Conservation (phyloP, 495 filamentous ascomycete genomes). For the Staphylotrichum longicolle region DNA sequence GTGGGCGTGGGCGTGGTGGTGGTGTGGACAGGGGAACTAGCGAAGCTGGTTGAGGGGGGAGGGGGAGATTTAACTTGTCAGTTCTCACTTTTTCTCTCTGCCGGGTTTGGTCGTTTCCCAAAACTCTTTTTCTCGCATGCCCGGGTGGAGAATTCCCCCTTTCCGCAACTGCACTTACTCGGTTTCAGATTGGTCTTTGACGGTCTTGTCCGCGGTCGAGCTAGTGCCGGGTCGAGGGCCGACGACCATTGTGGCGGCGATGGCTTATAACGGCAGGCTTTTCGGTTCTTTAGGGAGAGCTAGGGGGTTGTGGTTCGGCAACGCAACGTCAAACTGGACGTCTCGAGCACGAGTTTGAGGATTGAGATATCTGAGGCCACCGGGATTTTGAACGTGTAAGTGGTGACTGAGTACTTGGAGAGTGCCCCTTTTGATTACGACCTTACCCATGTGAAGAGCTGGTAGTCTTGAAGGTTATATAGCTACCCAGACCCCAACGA, state of each 20-base stretch:
- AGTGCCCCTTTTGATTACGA: background rate
- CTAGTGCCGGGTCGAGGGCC: background rate
- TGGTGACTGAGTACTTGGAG: background rate
- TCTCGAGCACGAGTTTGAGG: no score
- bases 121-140: conserved; percentile 10
- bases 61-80: conserved; percentile 16
- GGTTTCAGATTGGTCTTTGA: conserved; percentile 4
- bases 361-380: background rate
- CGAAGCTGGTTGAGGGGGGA: background rate
- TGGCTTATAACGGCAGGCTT: conserved; percentile 6
- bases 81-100: conserved; percentile 20
- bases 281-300: background rate
- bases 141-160: background rate
- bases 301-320: background rate
- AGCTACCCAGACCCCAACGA: background rate
- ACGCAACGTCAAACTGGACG: no score
- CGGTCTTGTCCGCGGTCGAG: background rate
- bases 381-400: background rate
- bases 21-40: background rate
- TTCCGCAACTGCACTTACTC: conserved; percentile 6
- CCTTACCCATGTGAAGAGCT: background rate
- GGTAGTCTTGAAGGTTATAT: background rate
- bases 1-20: conserved; percentile 4
- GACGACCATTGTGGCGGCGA: conserved; percentile 2
- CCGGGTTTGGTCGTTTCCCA: conserved; percentile 2